A percentile compares a stretch with the other conserved stretches of the same genome.
These are phyloP conservation scores for Kwoniella mangroviensis DNA, from an alignment of 768 basidiomycete species.

Conservation along the genomic window DNA sequence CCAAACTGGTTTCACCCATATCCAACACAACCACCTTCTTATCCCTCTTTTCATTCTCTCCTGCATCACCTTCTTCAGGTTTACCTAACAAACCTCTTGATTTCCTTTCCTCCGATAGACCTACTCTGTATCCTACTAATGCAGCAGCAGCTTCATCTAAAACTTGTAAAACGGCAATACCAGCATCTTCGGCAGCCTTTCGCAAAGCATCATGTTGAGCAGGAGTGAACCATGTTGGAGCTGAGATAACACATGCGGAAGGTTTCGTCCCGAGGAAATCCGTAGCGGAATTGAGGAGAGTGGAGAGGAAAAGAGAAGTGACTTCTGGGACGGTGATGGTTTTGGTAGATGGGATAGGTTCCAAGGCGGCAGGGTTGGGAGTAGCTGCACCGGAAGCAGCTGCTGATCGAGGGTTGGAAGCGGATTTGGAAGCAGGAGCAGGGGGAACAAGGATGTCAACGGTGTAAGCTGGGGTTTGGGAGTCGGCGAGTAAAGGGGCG, in stretches of 20 bases:
- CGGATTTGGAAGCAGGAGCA: constrained; percentile 63
- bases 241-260: constrained; percentile 79
- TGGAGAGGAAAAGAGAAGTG: constrained; percentile 79
- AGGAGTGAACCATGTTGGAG: constrained; percentile 75
- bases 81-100: constrained; percentile 53
- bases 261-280: constrained; percentile 81
- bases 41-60: constrained; percentile 56
- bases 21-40: constrained; percentile 58
- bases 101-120: constrained; percentile 53
- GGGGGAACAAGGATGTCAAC: constrained; percentile 80
- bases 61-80: constrained; percentile 56
- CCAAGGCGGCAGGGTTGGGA: constrained; percentile 61
- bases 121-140: constrained; percentile 60
- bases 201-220: constrained; percentile 72
- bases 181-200: constrained; percentile 77
- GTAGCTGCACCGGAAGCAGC: constrained; percentile 56
- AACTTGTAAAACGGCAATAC: constrained; percentile 80
- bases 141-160: constrained; percentile 86
- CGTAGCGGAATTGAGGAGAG: constrained; percentile 81
- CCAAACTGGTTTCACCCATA: constrained; percentile 58
- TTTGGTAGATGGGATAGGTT: constrained; percentile 67
- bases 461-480: constrained; percentile 73
- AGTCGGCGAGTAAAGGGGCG: constrained; percentile 70
- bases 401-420: constrained; percentile 60
- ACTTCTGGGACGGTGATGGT: constrained; percentile 82